Evolutionary conservation across 805 yeast genomes (phyloP).

Genomic region (Vanderwaltozyma tropicalis): DNA sequence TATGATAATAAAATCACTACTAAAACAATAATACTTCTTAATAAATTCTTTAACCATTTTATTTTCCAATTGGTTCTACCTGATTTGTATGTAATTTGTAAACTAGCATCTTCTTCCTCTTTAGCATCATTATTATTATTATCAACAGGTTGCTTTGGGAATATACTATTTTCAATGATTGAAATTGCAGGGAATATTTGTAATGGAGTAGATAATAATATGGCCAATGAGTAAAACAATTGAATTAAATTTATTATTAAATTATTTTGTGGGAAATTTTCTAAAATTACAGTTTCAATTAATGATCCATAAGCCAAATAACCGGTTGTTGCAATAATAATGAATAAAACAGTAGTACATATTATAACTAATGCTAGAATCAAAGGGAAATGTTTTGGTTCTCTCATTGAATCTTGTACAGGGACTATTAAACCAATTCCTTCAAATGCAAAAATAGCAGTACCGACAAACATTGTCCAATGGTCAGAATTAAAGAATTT

Average conservation of each 20-base stretch:
- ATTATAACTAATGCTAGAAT: constrained; percentile 53
- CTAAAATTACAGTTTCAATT: constrained; percentile 56
- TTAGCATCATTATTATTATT: neutral
- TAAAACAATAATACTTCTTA: constrained; percentile 44
- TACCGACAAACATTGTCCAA: constrained; percentile 70
- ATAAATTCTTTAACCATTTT: constrained; percentile 57
- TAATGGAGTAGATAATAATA: constrained; percentile 65
- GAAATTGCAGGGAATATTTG: constrained; percentile 73
- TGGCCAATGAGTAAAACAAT: constrained; percentile 62
- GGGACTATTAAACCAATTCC: constrained; percentile 79
- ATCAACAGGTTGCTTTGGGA: constrained; percentile 26
- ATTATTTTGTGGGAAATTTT: constrained; percentile 61
- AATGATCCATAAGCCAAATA: constrained; percentile 57
- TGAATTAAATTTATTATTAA: constrained; percentile 55
- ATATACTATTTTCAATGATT: constrained; percentile 54
- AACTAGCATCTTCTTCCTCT: neutral
- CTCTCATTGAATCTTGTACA: constrained; percentile 68
- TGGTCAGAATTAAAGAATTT: constrained; percentile 41
- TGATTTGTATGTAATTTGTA: constrained; percentile 25
- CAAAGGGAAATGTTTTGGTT: constrained; percentile 62
- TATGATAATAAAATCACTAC: constrained; percentile 49
- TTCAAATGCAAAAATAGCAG: constrained; percentile 81
- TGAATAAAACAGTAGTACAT: constrained; percentile 52
- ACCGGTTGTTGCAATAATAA: constrained; percentile 55
- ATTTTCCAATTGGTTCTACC: constrained; percentile 43